Evolutionary conservation across 2,329 filamentous ascomycete genomes (phyloP), one percentile per base, ranked within the genome.

Genomic region (Colletotrichum horii): DNA sequence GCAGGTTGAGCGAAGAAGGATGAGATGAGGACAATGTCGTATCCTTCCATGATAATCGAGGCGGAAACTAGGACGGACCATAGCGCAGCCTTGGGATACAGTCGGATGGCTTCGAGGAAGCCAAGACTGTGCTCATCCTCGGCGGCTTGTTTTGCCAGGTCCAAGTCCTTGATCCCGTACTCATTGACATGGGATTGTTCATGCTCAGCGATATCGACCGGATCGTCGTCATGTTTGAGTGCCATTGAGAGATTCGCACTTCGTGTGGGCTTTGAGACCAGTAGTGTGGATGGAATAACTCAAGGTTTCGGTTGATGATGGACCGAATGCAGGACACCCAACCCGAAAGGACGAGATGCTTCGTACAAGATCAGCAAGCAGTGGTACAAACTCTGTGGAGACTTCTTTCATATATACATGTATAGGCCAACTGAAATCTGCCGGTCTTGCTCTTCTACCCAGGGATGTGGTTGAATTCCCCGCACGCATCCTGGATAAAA

Each of bases 101-200:
- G 58, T 30, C 58, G 56, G 56, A 74, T 64, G 8, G 71, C 71
- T 28, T 74, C 71, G 7, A 67, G 55, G 79, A 92, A 93, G 0
- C 91, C 91, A 1, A 93, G 85, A 1, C 90, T 90, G 78, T 91
- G 92, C 77, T 92, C 91, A 9, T 72, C 64, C 6, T 68, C 70
- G 28, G 70, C 64, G 9, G 62, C 65, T 36, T 72, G 70, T 64
- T 56, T 58, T n/a, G 70, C 52, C 55, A 72, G 61, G 16, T 34
- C 36, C 26, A 72, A 7, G 38, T 72, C 62, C 60, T 72, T 72
- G 64, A 38, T 61, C 11, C 22, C 64, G 26, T 66, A 66, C 19
- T 16, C n/a, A 9, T n/a, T 38, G 19, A 19, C n/a, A n/a, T 64
- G 22, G 19, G 48, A 52, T 52, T 72, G 48, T 15, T 56, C 52